Conservation (phyloP, 2,329 filamentous ascomycete species). For the Macrophomina tecta region DNA sequence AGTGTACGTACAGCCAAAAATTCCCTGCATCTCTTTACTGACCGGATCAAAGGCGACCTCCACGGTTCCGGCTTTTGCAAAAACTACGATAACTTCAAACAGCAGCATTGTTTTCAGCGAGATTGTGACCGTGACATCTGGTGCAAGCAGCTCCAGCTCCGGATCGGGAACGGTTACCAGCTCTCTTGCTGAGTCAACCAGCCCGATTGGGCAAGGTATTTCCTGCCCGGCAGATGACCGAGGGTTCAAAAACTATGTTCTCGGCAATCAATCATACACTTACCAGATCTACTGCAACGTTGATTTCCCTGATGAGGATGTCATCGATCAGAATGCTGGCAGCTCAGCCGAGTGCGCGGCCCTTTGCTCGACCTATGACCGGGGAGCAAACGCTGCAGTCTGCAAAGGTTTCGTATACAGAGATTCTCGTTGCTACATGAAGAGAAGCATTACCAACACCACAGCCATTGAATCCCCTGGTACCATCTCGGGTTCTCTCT, state of each 20-base stretch:
- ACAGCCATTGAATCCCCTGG: not conserved
- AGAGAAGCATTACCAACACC: constrained; percentile 8
- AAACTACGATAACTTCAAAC: constrained; percentile 27
- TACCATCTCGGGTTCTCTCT: not conserved
- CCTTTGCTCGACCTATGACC: constrained; percentile 21
- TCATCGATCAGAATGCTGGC: constrained; percentile 2
- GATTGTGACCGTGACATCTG: constrained; percentile 32
- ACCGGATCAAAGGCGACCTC: constrained; percentile 11
- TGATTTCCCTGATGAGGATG: constrained; percentile 1
- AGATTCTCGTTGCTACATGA: constrained; percentile 11
- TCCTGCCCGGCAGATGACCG: constrained; percentile 19
- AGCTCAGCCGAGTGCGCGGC: constrained; percentile 23
- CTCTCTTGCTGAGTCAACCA: not conserved
- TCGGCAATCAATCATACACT: constrained; percentile 16
- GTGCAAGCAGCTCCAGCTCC: not conserved
- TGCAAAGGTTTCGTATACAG: constrained; percentile 20
- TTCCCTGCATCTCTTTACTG: not conserved
- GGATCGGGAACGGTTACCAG: not conserved
- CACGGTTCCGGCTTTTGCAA: constrained; percentile 25
- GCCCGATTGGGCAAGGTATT: constrained; percentile 6
- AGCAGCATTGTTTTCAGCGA: constrained; percentile 32
- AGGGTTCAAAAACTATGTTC: constrained; percentile 12
- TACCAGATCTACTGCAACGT: constrained; percentile 24
- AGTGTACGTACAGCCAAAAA: constrained; percentile 32
- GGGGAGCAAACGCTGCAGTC: not conserved